These are phyloP conservation scores for Cyberlindnera mycetangii DNA, from an alignment of 805 yeast species.

Conservation along the genomic window DNA sequence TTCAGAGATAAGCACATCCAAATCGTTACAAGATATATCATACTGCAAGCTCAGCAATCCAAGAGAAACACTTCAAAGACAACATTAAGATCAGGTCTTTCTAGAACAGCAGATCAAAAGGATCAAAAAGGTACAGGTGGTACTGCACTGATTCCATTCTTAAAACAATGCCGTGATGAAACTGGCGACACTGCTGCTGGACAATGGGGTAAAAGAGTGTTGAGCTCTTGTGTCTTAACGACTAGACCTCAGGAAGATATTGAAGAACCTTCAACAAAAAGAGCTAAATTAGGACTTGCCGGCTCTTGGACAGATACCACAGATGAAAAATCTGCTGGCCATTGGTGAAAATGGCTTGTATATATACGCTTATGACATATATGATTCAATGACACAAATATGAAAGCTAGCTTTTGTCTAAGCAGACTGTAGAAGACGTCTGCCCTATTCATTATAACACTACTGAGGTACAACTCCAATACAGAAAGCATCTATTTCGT, in stretches of 20 bases:
- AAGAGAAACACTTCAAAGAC: slow-evolving; percentile 49
- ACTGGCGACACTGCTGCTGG: slow-evolving; percentile 95
- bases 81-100: slow-evolving; percentile 63
- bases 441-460: no score
- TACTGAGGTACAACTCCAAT: no score
- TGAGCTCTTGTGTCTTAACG: slow-evolving; percentile 47
- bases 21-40: slow-evolving; percentile 82
- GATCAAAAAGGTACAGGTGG: slow-evolving; percentile 91
- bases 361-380: neutral
- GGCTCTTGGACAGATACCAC: slow-evolving; percentile 28
- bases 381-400: neutral
- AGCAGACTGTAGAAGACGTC: no score
- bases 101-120: slow-evolving; percentile 44
- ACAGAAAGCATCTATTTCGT: no score
- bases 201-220: slow-evolving; percentile 78
- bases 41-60: slow-evolving; percentile 68
- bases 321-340: slow-evolving; percentile 32
- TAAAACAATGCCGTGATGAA: slow-evolving; percentile 94
- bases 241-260: slow-evolving; percentile 18
- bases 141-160: slow-evolving; percentile 83
- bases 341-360: slow-evolving; percentile 28
- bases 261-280: slow-evolving; percentile 21
- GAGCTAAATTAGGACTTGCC: slow-evolving; percentile 31
- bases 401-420: no score
- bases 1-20: slow-evolving; percentile 94